A percentile compares a stretch with the other conserved stretches of the same genome.
Conservation (phyloP, 2,329 filamentous ascomycete genomes). For the Cercospora citrullina region DNA sequence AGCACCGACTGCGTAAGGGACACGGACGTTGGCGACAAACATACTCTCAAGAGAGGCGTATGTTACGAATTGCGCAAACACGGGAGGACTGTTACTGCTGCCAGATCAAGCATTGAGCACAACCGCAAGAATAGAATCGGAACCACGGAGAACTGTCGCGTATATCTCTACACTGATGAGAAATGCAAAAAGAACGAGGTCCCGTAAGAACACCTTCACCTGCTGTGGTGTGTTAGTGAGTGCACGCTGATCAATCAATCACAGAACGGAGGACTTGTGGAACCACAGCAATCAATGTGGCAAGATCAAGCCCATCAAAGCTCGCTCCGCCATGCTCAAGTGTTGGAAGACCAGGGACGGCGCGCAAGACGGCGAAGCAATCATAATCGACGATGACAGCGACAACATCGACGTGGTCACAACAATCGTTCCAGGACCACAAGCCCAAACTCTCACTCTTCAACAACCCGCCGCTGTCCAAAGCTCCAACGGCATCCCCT, state of each 20-base stretch:
- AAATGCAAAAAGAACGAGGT: background rate
- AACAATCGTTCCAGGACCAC: background rate
- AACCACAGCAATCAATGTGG: background rate
- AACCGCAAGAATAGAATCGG: background rate
- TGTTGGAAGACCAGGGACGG: slow-evolving; percentile 5
- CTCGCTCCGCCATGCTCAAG: background rate
- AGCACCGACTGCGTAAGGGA: background rate
- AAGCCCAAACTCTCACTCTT: background rate
- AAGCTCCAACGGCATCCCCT: background rate
- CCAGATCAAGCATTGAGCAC: background rate
- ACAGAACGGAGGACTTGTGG: slow-evolving; percentile 6
- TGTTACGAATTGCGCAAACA: background rate
- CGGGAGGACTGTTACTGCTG: background rate
- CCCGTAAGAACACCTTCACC: background rate
- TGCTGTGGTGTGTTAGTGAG: background rate
- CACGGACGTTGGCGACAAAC: background rate
- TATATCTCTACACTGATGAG: background rate
- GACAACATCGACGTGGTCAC: background rate
- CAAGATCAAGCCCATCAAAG: background rate
- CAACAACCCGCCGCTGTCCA: background rate
- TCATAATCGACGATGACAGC: background rate
- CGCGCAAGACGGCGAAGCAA: background rate
- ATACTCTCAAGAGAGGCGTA: background rate
- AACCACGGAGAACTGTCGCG: background rate
- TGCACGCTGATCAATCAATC: background rate